These are phyloP conservation scores for Takashimella tepidaria DNA, from an alignment of 1,284 basidiomycete species.

Conservation along the genomic window DNA sequence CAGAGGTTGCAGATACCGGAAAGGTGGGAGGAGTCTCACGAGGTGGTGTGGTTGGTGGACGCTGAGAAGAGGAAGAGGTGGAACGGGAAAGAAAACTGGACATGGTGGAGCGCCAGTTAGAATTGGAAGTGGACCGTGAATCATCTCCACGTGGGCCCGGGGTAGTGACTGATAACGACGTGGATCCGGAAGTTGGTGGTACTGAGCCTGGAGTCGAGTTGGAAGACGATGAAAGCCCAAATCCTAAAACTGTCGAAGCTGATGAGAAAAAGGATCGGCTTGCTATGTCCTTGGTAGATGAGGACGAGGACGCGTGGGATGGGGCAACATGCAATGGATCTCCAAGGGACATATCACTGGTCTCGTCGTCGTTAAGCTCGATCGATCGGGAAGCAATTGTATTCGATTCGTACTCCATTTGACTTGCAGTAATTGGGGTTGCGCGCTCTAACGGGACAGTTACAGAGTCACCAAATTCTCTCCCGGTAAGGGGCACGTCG, in stretches of 20 bases:
- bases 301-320: too few relatives aligned
- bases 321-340: too few relatives aligned
- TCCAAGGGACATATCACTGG: too few relatives aligned
- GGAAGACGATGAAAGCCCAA: conserved; percentile 12
- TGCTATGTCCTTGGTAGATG: too few relatives aligned
- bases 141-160: conserved; percentile 1
- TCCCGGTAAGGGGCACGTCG: neutral
- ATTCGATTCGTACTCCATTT: neutral
- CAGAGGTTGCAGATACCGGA: neutral
- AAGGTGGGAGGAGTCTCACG: conserved; percentile 2
- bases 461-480: neutral
- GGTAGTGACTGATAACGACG: conserved; percentile 10
- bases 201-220: neutral
- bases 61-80: conserved; percentile 8
- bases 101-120: conserved; percentile 34
- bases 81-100: conserved; percentile 25
- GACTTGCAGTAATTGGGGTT: neutral
- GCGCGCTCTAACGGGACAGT: conserved; percentile 18
- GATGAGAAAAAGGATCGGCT: conserved; percentile 25
- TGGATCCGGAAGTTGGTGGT: neutral
- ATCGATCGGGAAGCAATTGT: neutral
- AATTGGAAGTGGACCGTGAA: neutral
- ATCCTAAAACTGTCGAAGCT: conserved; percentile 11
- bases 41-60: conserved; percentile 6
- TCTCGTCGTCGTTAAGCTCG: neutral